These are phyloP conservation scores for Fomitopsis palustris DNA, from an alignment of 1,284 basidiomycete genomes.

Conservation along the genomic window DNA sequence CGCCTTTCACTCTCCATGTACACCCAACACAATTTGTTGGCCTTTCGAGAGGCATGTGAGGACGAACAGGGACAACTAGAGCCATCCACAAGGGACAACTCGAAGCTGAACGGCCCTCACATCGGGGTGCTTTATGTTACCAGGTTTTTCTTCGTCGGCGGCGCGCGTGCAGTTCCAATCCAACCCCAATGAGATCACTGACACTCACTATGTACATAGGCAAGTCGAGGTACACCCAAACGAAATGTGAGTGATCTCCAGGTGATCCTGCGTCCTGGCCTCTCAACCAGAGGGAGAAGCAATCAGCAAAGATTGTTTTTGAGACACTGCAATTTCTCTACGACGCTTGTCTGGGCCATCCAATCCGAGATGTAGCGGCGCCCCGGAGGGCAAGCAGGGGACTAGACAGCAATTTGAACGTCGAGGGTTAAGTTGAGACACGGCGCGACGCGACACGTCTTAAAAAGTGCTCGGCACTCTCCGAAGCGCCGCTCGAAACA, in stretches of 20 bases:
- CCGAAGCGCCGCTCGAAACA: constrained; percentile 14
- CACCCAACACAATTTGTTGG: constrained; percentile 43
- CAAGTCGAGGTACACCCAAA: constrained; percentile 4
- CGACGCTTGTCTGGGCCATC: constrained; percentile 89
- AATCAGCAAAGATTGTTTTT: constrained; percentile 90
- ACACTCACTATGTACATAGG: constrained; percentile 29
- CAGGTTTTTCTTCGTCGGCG: constrained; percentile 77
- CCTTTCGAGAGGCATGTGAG: neutral
- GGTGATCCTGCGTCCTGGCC: constrained; percentile 86
- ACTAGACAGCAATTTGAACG: constrained; percentile 79
- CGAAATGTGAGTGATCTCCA: constrained; percentile 66
- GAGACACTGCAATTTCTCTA: constrained; percentile 58
- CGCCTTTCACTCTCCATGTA: constrained; percentile 78
- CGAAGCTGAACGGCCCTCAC: constrained; percentile 16
- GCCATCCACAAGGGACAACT: neutral
- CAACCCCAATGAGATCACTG: constrained; percentile 7
- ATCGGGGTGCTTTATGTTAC: constrained; percentile 77
- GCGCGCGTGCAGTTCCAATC: constrained; percentile 6
- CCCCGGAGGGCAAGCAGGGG: constrained; percentile 40
- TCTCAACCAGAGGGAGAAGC: constrained; percentile 84
- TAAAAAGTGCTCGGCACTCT: constrained; percentile 17
- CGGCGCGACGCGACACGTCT: neutral
- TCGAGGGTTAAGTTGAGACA: constrained; percentile 29
- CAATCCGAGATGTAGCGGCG: constrained; percentile 44
- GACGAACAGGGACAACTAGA: neutral